A percentile compares a stretch with the other conserved stretches of the same genome.
phyloP scores from a whole-genome alignment of 2,329 filamentous ascomycete genomes.

The Cytospora leucostoma region DNA sequence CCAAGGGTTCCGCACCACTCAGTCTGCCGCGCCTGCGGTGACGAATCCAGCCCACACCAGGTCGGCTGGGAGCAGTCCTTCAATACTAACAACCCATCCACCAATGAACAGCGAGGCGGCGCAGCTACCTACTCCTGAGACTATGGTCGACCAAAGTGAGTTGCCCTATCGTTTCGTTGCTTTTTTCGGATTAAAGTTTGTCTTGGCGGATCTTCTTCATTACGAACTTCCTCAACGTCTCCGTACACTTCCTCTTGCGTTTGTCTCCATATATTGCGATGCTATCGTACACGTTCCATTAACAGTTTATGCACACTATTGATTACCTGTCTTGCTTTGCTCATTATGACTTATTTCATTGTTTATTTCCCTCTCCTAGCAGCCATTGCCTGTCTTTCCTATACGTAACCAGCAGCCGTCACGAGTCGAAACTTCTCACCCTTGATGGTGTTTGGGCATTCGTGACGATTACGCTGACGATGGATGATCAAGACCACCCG shows the following conservation, averaged over 20 bases:
- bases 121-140: conserved; percentile 41
- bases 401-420: neutral
- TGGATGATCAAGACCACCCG: conserved; percentile 26
- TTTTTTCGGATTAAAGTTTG: neutral
- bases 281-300: conserved; percentile 1
- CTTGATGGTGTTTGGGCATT: neutral
- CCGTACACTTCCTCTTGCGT: neutral
- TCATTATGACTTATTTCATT: neutral
- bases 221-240: neutral
- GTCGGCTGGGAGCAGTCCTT: conserved; percentile 33
- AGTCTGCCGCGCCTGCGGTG: conserved; percentile 20
- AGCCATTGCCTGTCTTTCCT: neutral
- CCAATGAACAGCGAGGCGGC: conserved; percentile 36
- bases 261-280: conserved; percentile 2
- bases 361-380: neutral
- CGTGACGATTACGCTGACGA: conserved; percentile 8
- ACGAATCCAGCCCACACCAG: conserved; percentile 31
- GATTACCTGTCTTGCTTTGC: neutral
- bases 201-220: conserved; percentile 18
- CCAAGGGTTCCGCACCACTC: conserved; percentile 14
- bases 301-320: neutral
- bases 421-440: neutral
- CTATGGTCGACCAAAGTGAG: conserved; percentile 36
- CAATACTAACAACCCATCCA: conserved; percentile 32
- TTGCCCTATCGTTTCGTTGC: neutral